These are phyloP conservation scores for Plasmodium relictum DNA, from an alignment of 169 alveolate species.

Conservation along the genomic window DNA sequence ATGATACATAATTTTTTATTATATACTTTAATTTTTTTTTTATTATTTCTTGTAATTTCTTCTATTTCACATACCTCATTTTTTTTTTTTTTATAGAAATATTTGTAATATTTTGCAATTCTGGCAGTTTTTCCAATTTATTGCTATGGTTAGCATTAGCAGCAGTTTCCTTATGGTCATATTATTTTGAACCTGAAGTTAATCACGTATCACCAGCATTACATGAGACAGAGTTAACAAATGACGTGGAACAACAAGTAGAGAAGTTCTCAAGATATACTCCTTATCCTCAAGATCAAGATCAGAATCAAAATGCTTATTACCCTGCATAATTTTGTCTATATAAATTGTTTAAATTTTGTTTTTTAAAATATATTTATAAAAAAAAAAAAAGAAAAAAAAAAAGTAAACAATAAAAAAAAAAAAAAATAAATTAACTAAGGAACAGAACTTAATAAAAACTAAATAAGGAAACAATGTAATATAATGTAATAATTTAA, in stretches of 20 bases:
- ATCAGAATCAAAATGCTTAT: slow-evolving; percentile 62
- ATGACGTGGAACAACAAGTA: slow-evolving; percentile 94
- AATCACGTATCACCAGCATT: slow-evolving; percentile 93
- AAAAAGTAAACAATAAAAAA: neutral
- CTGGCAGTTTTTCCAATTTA: slow-evolving; percentile 82
- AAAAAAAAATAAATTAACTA: neutral
- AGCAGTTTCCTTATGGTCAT: slow-evolving; percentile 92
- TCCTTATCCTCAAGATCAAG: slow-evolving; percentile 79
- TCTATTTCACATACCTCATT: slow-evolving; percentile 19
- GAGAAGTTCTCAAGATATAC: slow-evolving; percentile 92
- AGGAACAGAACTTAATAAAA: neutral
- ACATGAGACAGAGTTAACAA: slow-evolving; percentile 93
- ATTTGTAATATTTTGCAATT: slow-evolving; percentile 83
- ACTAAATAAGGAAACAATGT: neutral
- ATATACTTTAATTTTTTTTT: neutral
- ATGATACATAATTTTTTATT: neutral
- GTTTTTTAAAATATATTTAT: slow-evolving; percentile 37
- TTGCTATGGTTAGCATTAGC: slow-evolving; percentile 88
- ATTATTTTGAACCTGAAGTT: slow-evolving; percentile 93
- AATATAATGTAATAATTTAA: slow-evolving; percentile 22
- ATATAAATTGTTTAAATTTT: slow-evolving; percentile 65
- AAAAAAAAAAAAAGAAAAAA: slow-evolving; percentile 9
- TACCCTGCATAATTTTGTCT: slow-evolving; percentile 75
- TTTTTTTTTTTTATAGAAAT: slow-evolving; percentile 80
- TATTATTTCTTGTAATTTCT: slow-evolving; percentile 17